Evolutionary conservation across 352 stramenopile species (phyloP).

Genomic region (Pelagophyceae sp.): DNA sequence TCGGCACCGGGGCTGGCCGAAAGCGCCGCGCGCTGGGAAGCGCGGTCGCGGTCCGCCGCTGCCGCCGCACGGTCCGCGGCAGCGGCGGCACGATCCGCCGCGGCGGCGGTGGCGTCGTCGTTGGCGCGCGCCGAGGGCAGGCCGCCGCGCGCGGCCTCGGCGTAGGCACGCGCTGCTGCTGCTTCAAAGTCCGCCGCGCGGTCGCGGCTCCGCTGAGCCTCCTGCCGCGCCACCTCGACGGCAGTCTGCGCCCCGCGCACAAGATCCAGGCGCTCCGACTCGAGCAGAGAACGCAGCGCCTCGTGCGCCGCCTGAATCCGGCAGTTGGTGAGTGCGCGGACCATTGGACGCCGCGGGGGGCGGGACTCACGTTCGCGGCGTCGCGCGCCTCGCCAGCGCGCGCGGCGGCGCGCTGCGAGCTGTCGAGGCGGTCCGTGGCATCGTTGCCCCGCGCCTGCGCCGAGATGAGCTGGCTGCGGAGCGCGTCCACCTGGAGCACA

Average conservation of each 20-base stretch:
- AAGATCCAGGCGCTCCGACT: background rate
- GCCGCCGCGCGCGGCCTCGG: background rate
- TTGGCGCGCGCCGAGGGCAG: background rate
- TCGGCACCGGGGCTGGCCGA: too few species aligned
- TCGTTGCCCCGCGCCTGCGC: background rate
- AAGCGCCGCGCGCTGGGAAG: too few species aligned
- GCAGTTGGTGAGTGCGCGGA: too few species aligned
- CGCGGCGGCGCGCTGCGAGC: background rate
- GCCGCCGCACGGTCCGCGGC: background rate
- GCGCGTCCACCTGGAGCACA: background rate
- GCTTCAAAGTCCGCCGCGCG: slow-evolving; percentile 4
- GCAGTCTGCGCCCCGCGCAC: background rate
- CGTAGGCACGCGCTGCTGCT: background rate
- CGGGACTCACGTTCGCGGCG: background rate
- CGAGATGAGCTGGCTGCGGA: background rate
- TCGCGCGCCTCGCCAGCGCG: background rate
- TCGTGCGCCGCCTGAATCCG: background rate
- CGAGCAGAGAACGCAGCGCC: background rate
- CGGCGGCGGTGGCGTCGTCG: background rate
- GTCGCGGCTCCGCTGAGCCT: background rate
- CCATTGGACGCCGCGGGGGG: too few species aligned
- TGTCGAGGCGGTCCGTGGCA: background rate
- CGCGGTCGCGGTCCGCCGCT: background rate
- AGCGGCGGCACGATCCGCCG: background rate
- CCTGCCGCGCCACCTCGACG: background rate